Evolutionary conservation across 768 basidiomycete species (phyloP).

Genomic region (Psilocybe azurescens): DNA sequence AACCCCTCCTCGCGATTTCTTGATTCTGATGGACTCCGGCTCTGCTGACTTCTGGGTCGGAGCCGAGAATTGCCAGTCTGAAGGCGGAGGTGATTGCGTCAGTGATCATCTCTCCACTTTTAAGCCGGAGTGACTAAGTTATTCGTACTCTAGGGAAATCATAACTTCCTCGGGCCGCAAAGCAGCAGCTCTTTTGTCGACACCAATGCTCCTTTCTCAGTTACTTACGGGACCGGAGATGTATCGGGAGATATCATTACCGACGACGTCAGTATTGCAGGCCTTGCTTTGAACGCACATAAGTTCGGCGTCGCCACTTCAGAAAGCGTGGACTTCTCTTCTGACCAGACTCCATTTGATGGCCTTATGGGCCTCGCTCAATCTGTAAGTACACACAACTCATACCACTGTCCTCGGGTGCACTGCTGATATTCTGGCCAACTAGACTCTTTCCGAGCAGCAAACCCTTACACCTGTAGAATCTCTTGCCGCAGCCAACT

Average conservation of each 20-base stretch:
- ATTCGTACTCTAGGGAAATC: slow-evolving; percentile 46
- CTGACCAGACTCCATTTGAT: slow-evolving; percentile 57
- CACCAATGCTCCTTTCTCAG: slow-evolving; percentile 53
- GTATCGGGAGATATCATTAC: slow-evolving; percentile 68
- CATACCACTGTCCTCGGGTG: neutral
- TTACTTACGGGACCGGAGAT: slow-evolving; percentile 72
- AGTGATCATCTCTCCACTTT: slow-evolving; percentile 18
- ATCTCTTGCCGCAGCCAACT: slow-evolving; percentile 59
- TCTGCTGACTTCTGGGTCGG: slow-evolving; percentile 75
- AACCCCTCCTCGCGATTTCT: slow-evolving; percentile 62
- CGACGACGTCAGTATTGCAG: slow-evolving; percentile 70
- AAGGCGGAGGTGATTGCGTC: slow-evolving; percentile 47
- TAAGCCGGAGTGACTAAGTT: too few relatives aligned
- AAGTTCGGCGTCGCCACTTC: slow-evolving; percentile 68
- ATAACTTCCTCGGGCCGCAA: slow-evolving; percentile 66
- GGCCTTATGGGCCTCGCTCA: slow-evolving; percentile 81
- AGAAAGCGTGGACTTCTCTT: slow-evolving; percentile 69
- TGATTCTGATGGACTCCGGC: slow-evolving; percentile 72
- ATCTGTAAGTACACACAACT: slow-evolving; percentile 49
- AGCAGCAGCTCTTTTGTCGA: slow-evolving; percentile 68
- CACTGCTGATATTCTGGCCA: neutral
- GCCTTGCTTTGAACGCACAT: slow-evolving; percentile 59
- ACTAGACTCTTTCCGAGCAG: slow-evolving; percentile 68
- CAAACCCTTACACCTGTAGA: slow-evolving; percentile 72
- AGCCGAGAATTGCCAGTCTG: slow-evolving; percentile 53